Base-by-base conservation (phyloP, 352 stramenopile genomes). In the Globisporangium acanthophoron region DNA sequence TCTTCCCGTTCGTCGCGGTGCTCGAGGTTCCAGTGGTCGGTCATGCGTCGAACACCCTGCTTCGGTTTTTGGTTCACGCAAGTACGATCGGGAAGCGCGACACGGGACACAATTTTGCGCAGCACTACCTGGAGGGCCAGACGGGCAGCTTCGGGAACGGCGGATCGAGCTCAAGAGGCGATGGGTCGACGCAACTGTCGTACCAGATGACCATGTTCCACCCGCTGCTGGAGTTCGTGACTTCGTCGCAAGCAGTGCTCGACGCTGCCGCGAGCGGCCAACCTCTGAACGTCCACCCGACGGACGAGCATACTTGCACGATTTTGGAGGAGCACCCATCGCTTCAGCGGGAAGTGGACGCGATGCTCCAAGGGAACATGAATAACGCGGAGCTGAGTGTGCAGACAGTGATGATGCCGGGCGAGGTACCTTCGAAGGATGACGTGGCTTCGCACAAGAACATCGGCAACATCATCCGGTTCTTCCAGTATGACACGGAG, bases 191-290 rank as follows among this genome's bases (percentile, higher is more conserved):
- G 6, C 68, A 77, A 33, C 52, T 90, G 27, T 90, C 83, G 16
- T 92, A 90, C 60, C 80, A 92, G 62, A 93, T 93, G 80, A 92
- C 80, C 1, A 91, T 90, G 82, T 92, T 93, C 57, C 81, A 90
- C 46, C 85, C 85, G 12, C 62, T 93, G 44, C 64, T 93, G 20
- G 85, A 95, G 66, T 95, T 95, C 70, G 78, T 95, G 21, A 92
- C 85, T 21, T 87, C 85, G 2, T 90, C 85, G 5, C 85, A 94
- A 58, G 83, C 85, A 13, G 84, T 94, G 15, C 65, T 95, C 12
- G 85, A 95, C 24, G 85, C 85, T 13, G 83, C 85, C 21, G 83
- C 85, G 2, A 91, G 80, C 49, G 81, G 83, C 3, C 81, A 93
- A 33, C 84, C 83, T 1, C 63, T 93, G 41, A 88, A 90, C 33